Base-by-base conservation (phyloP, 345 rosid species). In the Melastoma malabathricum region DNA sequence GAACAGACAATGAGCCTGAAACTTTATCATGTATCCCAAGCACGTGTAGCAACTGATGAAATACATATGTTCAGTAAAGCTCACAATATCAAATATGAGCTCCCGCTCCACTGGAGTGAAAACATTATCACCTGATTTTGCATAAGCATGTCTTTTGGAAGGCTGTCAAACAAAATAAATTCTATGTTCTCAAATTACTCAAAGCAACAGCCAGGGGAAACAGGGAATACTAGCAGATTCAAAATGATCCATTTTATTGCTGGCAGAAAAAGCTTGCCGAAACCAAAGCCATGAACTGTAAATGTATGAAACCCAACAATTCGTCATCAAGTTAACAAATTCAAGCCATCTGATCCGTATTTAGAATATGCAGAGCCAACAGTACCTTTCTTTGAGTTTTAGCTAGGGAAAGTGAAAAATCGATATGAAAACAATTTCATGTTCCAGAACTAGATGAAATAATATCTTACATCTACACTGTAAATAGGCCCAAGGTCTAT, bases 401-500 rank as follows among this genome's bases (percentile, higher is more conserved):
- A 51, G 23, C 13, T 5, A 31, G n/a, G 1, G 19, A 1, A 17
- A 20, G 29, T 17, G 25, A 51, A 8, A n/a, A 0, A 19, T 51
- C 9, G 23, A 13, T 31, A 15, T 0, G 1, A 20, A 48, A 8
- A 27, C 1, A 34, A 6, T 34, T 6, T 34, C 41, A 34, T 34
- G 12, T 34, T 34, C 41, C 41, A 34, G 12, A 9, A 34, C 12
- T 34, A 34, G 12, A 5, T 34, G 9, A 22, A 34, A 34, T 10
- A 34, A 19, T 46, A 55, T 39, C 83, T 78, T 74, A 89, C 95
- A 73, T 80, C 86, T 10, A 86, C 86, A 16, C 64, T 83, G 65
- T 86, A 90, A 38, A 86, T 83, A 48, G 98, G 89, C 3, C 96
- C 96, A 7, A 86, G 81, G 59, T 86, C 98, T 55, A 90, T 86